Percentiles rank a stretch among this genome's conserved stretches.
Evolutionary conservation across 495 filamentous ascomycete genomes (phyloP).

Genomic region (Neurospora pannonica): DNA sequence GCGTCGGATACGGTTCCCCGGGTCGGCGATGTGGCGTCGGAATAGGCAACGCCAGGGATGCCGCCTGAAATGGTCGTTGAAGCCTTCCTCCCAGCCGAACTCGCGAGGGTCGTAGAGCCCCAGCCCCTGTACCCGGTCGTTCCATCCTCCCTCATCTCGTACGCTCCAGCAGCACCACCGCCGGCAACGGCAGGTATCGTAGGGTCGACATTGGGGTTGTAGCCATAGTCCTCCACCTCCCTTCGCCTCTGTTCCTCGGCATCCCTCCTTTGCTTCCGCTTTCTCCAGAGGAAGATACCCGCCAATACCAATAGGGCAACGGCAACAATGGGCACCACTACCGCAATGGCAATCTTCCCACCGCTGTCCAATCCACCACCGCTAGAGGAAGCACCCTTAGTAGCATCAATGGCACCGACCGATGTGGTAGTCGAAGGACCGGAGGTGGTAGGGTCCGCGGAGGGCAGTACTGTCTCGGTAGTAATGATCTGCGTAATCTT

Average conservation of each 20-base stretch:
- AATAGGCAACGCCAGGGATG: slow-evolving; percentile 54
- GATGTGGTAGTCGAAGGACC: slow-evolving; percentile 16
- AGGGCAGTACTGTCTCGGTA: slow-evolving; percentile 4
- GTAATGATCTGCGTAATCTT: slow-evolving; percentile 21
- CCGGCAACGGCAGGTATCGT: slow-evolving; percentile 58
- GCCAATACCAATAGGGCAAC: slow-evolving; percentile 73
- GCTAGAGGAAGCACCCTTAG: slow-evolving; percentile 17
- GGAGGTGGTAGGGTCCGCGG: slow-evolving; percentile 3
- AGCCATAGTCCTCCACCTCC: slow-evolving; percentile 92
- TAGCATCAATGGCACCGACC: slow-evolving; percentile 21
- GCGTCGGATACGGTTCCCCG: slow-evolving; percentile 63
- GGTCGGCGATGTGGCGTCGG: slow-evolving; percentile 67
- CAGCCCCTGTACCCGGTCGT: slow-evolving; percentile 82
- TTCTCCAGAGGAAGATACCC: slow-evolving; percentile 77
- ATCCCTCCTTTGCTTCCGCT: slow-evolving; percentile 71
- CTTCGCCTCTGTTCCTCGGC: slow-evolving; percentile 83
- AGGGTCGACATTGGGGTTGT: slow-evolving; percentile 91
- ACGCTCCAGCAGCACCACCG: slow-evolving; percentile 43
- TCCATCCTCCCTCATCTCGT: slow-evolving; percentile 60
- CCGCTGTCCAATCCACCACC: slow-evolving; percentile 21
- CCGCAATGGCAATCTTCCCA: slow-evolving; percentile 80
- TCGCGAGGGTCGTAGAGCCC: slow-evolving; percentile 66
- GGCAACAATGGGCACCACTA: slow-evolving; percentile 84
- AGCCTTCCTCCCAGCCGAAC: slow-evolving; percentile 68
- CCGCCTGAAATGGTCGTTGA: slow-evolving; percentile 83